Base-by-base conservation (phyloP, 805 yeast species). In the Yamadazyma endophytica region DNA sequence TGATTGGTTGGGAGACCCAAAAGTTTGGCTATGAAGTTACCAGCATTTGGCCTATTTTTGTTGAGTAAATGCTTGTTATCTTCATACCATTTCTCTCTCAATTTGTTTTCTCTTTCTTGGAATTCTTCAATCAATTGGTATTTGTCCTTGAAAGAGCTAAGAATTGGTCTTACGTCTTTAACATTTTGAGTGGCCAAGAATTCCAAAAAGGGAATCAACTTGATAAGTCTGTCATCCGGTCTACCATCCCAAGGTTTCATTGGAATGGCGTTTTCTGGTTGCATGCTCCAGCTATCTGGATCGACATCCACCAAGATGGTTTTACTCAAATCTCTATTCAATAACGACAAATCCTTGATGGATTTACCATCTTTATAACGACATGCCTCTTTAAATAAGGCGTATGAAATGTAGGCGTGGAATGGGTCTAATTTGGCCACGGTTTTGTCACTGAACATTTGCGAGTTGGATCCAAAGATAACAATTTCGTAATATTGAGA, bases 401-500 rank as follows among this genome's bases (percentile, higher is more conserved):
- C 85, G 53, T 86, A 87, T 15, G 92, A 79, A 46, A 92, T 77
- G 45, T 78, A 85, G 4, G 95, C 95, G 52, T 83, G 89, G 61
- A 83, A 77, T 13, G 98, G 98, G 60, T 92, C 99, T 50, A 92
- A 72, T 63, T 88, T 89, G 44, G 80, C 79, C 30, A 89, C 86
- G 24, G 87, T 76, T 47, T 74, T 81, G 51, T 89, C 96, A 36
- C 88, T 77, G 56, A 82, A 82, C 70, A 83, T 82, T 78, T 79
- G 81, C 49, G 83, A 82, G 55, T 85, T 85, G 39, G 88, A 79
- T 20, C 90, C 77, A 56, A 92, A 92, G 28, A 94, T 65, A 32
- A 92, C 97, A 54, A 92, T 81, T 66, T 92, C 99, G 61, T 90
- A 92, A 68, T 88, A 90, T 64, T 86, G 95, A 6, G 96, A 84